Evolutionary conservation across 108 stramenopile genomes (phyloP).

Genomic region (Nannochloropsis granulata): DNA sequence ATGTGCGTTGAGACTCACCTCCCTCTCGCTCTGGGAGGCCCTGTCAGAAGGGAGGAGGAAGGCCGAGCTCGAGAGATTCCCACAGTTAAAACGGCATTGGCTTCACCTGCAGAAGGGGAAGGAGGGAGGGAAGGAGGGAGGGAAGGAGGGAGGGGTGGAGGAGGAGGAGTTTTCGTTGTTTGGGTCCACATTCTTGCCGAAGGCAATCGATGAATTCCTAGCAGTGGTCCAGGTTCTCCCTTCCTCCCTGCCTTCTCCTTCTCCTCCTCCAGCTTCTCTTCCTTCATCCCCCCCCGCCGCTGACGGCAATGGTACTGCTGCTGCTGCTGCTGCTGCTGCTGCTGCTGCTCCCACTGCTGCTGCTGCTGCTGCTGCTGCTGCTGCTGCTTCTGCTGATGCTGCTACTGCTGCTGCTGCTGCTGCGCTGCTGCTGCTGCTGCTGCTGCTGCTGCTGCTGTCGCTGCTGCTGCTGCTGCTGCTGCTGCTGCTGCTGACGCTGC

Average conservation of each 20-base stretch:
- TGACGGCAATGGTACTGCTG: background rate
- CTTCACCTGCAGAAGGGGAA: conserved; percentile 22
- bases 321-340: background rate
- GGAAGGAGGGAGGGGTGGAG: background rate
- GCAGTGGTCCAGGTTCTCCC: background rate
- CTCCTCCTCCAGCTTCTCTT: background rate
- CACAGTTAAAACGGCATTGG: conserved; percentile 31
- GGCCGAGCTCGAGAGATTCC: conserved; percentile 22
- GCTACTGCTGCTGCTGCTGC: too few species aligned
- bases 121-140: background rate
- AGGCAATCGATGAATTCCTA: background rate
- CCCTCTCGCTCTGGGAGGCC: conserved; percentile 30
- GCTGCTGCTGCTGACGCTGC: background rate
- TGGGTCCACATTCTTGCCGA: background rate
- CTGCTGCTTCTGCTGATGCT: too few species aligned
- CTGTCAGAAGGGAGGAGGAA: conserved; percentile 16
- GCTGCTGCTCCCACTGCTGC: background rate
- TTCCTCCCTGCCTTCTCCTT: background rate
- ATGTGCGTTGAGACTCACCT: conserved; percentile 11
- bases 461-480: background rate
- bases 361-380: background rate
- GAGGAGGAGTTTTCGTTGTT: background rate
- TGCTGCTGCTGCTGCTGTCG: conserved; percentile 7
- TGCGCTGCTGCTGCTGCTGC: too few species aligned
- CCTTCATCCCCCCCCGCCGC: background rate